Evolutionary conservation across 345 rosid species (phyloP), one percentile per base, ranked within the genome.

Genomic region (Psidium friedrichsthalianum): DNA sequence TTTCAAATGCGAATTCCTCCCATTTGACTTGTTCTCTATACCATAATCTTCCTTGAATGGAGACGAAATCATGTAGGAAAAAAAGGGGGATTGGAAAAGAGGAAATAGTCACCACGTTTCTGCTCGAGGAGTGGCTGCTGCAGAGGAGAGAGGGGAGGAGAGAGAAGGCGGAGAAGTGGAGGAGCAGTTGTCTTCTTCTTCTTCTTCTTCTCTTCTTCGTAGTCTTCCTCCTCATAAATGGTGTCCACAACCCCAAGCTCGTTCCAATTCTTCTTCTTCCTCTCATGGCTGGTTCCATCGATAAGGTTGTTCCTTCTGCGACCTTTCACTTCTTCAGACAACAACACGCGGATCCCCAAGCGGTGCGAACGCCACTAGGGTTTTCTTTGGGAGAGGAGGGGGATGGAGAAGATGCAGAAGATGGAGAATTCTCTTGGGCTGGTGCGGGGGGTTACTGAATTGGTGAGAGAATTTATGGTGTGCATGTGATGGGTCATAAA

Each of bases 181-280:
- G 40, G 92, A 90, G 85, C 86, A 83, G 61, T 89, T 84, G 32
- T 22, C 44, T 15, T 82, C 84, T 51, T 13, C 84, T 10, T 27
- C 64, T 56, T 85, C 83, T 3, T 80, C 95, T 13, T 82, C 5
- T 27, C 64, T 56, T 85, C 83, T 3, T 80, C 95, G 64, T 44
- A 52, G 54, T 85, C 84, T 85, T 95, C 99, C 86, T 96, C 99
- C 81, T 95, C 99, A 49, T 96, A 91, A 44, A 96, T 96, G 32
- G 99, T 96, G 52, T 94, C 95, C 1, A 94, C 98, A 13, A 90
- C 88, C 54, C 98, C 96, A 80, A 95, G 81, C 74, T 89, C 92
- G 80, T 87, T 87, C 95, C 95, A 93, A 61, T 89, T 84, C 85
- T 87, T 92, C 95, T 64, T 12, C 82, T 53, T 12, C 83, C 13